These are phyloP conservation scores for Trichoderma virens DNA, from an alignment of 495 filamentous ascomycete genomes.

Conservation along the genomic window DNA sequence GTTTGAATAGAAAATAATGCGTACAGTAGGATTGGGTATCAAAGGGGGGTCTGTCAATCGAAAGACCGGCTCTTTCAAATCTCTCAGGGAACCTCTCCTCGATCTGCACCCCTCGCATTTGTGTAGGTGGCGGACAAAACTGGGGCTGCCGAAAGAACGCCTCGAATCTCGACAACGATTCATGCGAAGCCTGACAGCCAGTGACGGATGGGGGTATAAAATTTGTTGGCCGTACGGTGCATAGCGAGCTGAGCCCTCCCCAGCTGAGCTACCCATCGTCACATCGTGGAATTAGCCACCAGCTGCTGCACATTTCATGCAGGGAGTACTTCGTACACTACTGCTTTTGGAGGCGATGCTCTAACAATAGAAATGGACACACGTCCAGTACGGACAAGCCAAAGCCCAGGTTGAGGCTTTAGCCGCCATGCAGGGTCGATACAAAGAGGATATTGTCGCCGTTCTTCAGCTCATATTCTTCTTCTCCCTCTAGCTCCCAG, in stretches of 20 bases:
- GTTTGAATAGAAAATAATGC: not conserved
- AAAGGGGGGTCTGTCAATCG: not conserved
- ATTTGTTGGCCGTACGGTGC: not conserved
- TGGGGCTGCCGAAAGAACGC: not conserved
- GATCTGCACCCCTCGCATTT: not conserved
- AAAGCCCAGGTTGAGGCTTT: conserved; percentile 13
- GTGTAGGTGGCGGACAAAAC: not conserved
- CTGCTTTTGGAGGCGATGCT: not conserved
- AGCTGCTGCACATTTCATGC: no score
- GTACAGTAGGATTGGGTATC: not conserved
- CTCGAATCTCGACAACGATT: not conserved
- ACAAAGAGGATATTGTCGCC: conserved; percentile 92
- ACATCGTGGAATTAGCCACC: no score
- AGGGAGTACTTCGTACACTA: not conserved
- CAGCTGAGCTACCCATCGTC: not conserved
- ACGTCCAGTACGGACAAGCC: not conserved
- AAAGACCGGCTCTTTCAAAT: not conserved
- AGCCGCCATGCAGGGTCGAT: conserved; percentile 94
- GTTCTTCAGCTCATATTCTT: conserved; percentile 70
- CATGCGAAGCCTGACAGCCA: not conserved
- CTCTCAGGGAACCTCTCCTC: not conserved
- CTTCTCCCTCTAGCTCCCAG: conserved; percentile 96
- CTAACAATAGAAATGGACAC: not conserved
- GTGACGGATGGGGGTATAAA: not conserved
- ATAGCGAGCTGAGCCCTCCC: not conserved